phyloP scores from a whole-genome alignment of 495 filamentous ascomycete species.

The Bathelium albidoporum region DNA sequence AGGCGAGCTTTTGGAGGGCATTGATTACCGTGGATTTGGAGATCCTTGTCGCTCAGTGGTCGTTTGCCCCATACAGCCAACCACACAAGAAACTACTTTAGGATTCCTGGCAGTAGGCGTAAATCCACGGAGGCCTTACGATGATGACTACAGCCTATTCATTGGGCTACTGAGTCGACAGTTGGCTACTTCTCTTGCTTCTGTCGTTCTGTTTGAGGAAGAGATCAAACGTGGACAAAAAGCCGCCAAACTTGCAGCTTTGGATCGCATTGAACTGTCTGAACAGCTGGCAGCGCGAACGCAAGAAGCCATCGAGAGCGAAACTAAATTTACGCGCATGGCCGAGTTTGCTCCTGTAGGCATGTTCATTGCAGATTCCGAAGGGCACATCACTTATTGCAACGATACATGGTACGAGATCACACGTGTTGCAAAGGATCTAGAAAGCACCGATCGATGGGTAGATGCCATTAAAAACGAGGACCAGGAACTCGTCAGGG shows the following conservation, averaged over 20 bases:
- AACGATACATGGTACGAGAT: conserved; percentile 68
- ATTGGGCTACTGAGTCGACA: conserved; percentile 59
- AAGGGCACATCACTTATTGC: conserved; percentile 54
- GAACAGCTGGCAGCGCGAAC: conserved; percentile 56
- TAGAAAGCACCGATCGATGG: conserved; percentile 45
- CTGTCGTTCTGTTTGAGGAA: conserved; percentile 62
- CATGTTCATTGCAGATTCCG: conserved; percentile 57
- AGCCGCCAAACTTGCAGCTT: conserved; percentile 53
- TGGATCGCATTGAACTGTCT: conserved; percentile 55
- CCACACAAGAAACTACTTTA: conserved; percentile 50
- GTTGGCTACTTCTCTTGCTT: conserved; percentile 59
- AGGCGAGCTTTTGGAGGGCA: conserved; percentile 44
- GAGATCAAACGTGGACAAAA: conserved; percentile 58
- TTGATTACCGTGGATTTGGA: conserved; percentile 54
- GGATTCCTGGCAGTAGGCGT: conserved; percentile 61
- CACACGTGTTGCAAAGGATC: conserved; percentile 43
- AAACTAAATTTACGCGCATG: conserved; percentile 65
- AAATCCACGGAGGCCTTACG: conserved; percentile 58
- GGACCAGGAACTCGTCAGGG: conserved; percentile 43
- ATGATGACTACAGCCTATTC: conserved; percentile 60
- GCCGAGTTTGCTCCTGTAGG: conserved; percentile 63
- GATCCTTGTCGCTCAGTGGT: conserved; percentile 55
- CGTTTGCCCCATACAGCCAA: conserved; percentile 60
- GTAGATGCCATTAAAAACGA: conserved; percentile 56
- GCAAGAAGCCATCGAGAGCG: conserved; percentile 56